phyloP scores from a whole-genome alignment of 495 filamentous ascomycete species.

The Talaromyces thailandensis region DNA sequence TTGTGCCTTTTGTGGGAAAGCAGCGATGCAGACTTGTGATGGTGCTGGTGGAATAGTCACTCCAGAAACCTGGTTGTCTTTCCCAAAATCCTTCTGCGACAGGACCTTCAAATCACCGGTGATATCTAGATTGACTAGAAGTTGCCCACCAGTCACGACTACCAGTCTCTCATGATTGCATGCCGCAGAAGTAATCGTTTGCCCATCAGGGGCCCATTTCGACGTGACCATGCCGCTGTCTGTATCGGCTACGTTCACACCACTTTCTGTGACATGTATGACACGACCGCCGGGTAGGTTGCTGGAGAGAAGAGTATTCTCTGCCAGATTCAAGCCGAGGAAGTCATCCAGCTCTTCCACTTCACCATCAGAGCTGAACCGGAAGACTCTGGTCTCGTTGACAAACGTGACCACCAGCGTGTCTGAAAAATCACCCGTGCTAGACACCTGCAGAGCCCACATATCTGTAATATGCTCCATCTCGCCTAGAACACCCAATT shows the following conservation, averaged over 20 bases:
- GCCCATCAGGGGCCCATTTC: constrained; percentile 54
- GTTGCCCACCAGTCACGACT: constrained; percentile 63
- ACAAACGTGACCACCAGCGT: constrained; percentile 73
- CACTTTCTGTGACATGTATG: constrained; percentile 67
- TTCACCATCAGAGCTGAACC: constrained; percentile 63
- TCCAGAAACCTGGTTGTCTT: constrained; percentile 73
- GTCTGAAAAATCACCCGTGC: constrained; percentile 43
- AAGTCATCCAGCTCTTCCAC: constrained; percentile 78
- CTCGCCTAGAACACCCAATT: constrained; percentile 72
- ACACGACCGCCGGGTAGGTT: constrained; percentile 55
- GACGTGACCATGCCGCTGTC: constrained; percentile 60
- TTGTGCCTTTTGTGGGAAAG: constrained; percentile 72
- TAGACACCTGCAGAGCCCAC: constrained; percentile 50
- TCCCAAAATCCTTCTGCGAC: constrained; percentile 47
- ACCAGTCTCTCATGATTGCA: constrained; percentile 58
- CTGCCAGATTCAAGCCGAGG: constrained; percentile 55
- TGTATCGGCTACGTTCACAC: constrained; percentile 53
- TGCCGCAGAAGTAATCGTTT: constrained; percentile 68
- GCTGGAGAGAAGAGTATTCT: constrained; percentile 62
- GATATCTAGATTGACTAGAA: constrained; percentile 58
- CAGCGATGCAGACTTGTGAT: constrained; percentile 56
- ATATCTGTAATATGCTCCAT: constrained; percentile 67
- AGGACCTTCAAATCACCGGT: constrained; percentile 45
- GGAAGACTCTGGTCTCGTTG: constrained; percentile 75
- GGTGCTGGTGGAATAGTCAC: constrained; percentile 52